phyloP scores from a whole-genome alignment of 352 stramenopile species.

The Globisporangium mamillatum region DNA sequence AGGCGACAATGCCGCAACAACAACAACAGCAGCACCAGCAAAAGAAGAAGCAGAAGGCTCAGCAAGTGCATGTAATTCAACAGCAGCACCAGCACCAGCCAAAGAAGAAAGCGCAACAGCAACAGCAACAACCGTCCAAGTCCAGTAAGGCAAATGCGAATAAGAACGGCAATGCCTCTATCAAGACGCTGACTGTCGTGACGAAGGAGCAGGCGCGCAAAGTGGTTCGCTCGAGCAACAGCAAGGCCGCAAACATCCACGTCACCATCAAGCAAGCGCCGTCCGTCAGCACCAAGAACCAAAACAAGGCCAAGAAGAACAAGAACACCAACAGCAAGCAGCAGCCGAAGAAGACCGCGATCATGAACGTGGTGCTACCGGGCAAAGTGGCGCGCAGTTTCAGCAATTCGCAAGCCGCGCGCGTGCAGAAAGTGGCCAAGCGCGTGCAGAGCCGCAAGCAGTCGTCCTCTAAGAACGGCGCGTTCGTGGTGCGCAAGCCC shows the following conservation, averaged over 20 bases:
- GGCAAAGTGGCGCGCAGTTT: slow-evolving; percentile 17
- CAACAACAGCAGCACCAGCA: neutral
- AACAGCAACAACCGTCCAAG: slow-evolving; percentile 14
- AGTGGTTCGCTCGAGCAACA: slow-evolving; percentile 27
- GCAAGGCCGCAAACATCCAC: slow-evolving; percentile 34
- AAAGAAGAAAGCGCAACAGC: slow-evolving; percentile 8
- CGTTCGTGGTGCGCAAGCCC: slow-evolving; percentile 53
- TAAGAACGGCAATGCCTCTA: slow-evolving; percentile 14
- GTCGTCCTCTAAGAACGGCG: slow-evolving; percentile 38
- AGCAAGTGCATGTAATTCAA: slow-evolving; percentile 6
- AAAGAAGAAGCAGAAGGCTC: slow-evolving; percentile 9
- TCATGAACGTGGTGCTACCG: slow-evolving; percentile 17
- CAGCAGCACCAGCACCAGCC: slow-evolving; percentile 14
- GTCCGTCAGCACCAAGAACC: slow-evolving; percentile 2
- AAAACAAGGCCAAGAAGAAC: slow-evolving; percentile 22
- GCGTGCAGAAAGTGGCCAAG: slow-evolving; percentile 12
- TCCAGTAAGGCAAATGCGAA: neutral
- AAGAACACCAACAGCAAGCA: slow-evolving; percentile 27
- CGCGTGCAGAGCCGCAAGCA: slow-evolving; percentile 16
- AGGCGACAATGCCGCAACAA: slow-evolving; percentile 1
- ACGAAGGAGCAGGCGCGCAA: slow-evolving; percentile 6
- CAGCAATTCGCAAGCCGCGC: slow-evolving; percentile 9
- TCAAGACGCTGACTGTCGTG: neutral
- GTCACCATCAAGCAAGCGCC: slow-evolving; percentile 29
- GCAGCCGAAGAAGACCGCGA: slow-evolving; percentile 26